phyloP scores from a whole-genome alignment of 768 basidiomycete genomes.

The Auricularia sp. region DNA sequence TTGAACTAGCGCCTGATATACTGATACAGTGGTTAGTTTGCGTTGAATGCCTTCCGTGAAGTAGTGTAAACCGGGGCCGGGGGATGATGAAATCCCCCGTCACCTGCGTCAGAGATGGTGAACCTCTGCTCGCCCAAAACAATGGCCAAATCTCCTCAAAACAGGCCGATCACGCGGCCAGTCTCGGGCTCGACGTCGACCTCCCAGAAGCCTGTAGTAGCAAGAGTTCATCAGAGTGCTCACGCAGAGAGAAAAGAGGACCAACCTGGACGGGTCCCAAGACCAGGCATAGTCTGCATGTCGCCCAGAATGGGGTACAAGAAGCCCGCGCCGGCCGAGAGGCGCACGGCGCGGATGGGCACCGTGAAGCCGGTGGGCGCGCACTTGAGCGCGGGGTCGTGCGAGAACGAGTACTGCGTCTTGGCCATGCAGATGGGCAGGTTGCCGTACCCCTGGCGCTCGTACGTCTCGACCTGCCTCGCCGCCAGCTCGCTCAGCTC shows the following conservation, averaged over 20 bases:
- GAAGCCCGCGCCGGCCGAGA: constrained; percentile 93
- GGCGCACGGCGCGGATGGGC: constrained; percentile 77
- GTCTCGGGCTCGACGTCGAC: constrained; percentile 70
- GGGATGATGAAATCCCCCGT: not conserved
- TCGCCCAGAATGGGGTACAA: constrained; percentile 90
- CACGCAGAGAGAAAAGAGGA: not conserved
- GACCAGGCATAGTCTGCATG: constrained; percentile 97
- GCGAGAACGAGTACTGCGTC: constrained; percentile 96
- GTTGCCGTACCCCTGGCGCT: constrained; percentile 72
- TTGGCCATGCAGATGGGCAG: constrained; percentile 94
- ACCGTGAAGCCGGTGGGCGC: constrained; percentile 89
- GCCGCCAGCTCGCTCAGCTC: constrained; percentile 75
- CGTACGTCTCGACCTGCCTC: constrained; percentile 84
- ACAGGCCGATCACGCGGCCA: constrained; percentile 78
- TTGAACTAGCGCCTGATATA: not conserved
- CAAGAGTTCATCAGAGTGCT: not conserved
- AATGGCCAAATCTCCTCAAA: constrained; percentile 32
- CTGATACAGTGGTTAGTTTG: not conserved
- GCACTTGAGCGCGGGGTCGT: constrained; percentile 83
- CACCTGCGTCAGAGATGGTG: not conserved
- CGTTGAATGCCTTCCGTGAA: not conserved
- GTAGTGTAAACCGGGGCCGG: not conserved
- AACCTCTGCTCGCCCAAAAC: not conserved
- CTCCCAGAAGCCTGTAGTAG: constrained; percentile 72
- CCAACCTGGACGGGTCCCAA: constrained; percentile 80